phyloP scores from a whole-genome alignment of 2,329 filamentous ascomycete genomes.

The Mariannaea elegans region DNA sequence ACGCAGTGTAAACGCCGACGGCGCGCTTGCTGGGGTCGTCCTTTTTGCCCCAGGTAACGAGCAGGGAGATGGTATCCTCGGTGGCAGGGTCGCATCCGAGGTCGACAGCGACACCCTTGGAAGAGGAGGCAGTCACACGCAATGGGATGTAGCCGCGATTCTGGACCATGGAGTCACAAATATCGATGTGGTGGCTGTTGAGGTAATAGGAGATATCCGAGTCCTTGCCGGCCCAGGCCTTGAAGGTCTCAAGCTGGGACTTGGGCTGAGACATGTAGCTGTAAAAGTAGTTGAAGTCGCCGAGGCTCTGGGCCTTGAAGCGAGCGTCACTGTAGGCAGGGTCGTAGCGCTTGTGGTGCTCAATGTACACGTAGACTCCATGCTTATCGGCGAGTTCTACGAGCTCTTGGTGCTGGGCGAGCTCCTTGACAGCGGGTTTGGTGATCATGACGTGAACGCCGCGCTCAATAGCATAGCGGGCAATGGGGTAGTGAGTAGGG shows the following conservation, averaged over 20 bases:
- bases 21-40: constrained; percentile 74
- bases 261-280: constrained; percentile 96
- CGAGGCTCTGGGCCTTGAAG: constrained; percentile 77
- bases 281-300: constrained; percentile 99
- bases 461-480: constrained; percentile 88
- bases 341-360: constrained; percentile 97
- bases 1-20: constrained; percentile 91
- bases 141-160: constrained; percentile 76
- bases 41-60: constrained; percentile 87
- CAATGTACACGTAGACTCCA: constrained; percentile 89
- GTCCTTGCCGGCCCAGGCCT: constrained; percentile 90
- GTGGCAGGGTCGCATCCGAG: constrained; percentile 83
- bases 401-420: constrained; percentile 81
- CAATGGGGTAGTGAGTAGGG: constrained; percentile 91
- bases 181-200: constrained; percentile 93
- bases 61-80: constrained; percentile 91
- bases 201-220: constrained; percentile 97
- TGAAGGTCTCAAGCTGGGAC: constrained; percentile 92
- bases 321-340: constrained; percentile 91
- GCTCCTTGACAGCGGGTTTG: constrained; percentile 89
- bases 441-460: constrained; percentile 92
- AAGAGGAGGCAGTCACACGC: constrained; percentile 80
- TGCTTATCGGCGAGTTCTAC: constrained; percentile 76
- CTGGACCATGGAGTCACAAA: constrained; percentile 91
- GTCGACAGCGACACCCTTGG: constrained; percentile 79